Evolutionary conservation across 768 basidiomycete species (phyloP).

Genomic region (Collybiopsis confluens): DNA sequence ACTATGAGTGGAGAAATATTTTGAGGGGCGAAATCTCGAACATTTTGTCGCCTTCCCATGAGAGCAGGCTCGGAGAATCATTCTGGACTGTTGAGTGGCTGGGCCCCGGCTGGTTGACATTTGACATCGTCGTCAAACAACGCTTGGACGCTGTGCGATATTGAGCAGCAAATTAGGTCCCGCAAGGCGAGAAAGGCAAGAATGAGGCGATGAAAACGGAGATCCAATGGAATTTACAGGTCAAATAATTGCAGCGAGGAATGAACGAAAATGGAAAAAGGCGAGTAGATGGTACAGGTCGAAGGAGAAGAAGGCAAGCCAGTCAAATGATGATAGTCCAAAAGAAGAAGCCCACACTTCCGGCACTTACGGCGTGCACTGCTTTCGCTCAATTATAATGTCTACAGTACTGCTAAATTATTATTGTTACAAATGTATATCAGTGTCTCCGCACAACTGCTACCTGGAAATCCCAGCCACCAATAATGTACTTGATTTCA

Average conservation of each 20-base stretch:
- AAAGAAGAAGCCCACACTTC: not conserved
- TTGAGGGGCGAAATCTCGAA: constrained; percentile 22
- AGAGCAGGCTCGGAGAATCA: constrained; percentile 28
- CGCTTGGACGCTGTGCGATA: not conserved
- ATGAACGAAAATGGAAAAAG: not conserved
- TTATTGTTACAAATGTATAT: constrained; percentile 11
- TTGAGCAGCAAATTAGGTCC: constrained; percentile 8
- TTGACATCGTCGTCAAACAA: constrained; percentile 20
- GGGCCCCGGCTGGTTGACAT: constrained; percentile 22
- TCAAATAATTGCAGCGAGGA: not conserved
- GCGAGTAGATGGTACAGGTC: not conserved
- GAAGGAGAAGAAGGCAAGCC: not conserved
- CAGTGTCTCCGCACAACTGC: constrained; percentile 76
- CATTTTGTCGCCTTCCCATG: constrained; percentile 89
- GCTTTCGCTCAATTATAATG: not conserved
- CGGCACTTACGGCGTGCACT: constrained; percentile 8
- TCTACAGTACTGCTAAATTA: constrained; percentile 9
- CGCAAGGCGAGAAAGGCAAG: not conserved
- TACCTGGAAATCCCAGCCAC: constrained; percentile 87
- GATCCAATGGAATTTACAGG: not conserved
- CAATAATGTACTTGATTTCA: constrained; percentile 76
- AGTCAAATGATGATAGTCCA: constrained; percentile 3
- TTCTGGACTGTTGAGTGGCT: constrained; percentile 13
- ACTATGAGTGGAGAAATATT: not conserved
- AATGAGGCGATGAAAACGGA: not conserved